phyloP scores from a whole-genome alignment of 2,329 filamentous ascomycete species.

The Endoconidiophora laricicola region DNA sequence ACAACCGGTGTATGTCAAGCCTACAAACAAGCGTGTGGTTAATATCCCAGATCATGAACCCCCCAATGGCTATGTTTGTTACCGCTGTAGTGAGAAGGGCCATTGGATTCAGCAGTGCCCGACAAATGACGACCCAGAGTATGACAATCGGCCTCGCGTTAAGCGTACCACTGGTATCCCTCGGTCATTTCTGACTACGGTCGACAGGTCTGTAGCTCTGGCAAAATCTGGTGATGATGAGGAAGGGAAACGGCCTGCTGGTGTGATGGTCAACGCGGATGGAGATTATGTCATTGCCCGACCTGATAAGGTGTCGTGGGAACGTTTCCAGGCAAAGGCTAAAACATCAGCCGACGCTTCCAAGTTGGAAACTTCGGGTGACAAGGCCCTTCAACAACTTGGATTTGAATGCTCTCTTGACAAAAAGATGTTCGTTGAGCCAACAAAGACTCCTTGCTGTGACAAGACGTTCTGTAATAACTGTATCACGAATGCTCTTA shows the following conservation, averaged over 20 bases:
- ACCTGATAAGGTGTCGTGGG: conserved; percentile 90
- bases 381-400: conserved; percentile 74
- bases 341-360: conserved; percentile 72
- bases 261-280: conserved; percentile 94
- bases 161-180: conserved; percentile 96
- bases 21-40: conserved; percentile 43
- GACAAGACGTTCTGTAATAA: conserved; percentile 97
- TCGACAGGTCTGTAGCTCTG: conserved; percentile 73
- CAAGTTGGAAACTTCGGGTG: conserved; percentile 58
- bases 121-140: conserved; percentile 95
- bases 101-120: conserved; percentile 98
- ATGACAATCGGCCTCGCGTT: conserved; percentile 80
- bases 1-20: conserved; percentile 41
- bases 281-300: conserved; percentile 95
- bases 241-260: conserved; percentile 62
- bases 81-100: conserved; percentile 91
- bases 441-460: conserved; percentile 98
- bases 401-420: conserved; percentile 90
- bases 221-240: conserved; percentile 61
- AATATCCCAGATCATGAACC: conserved; percentile 86
- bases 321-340: conserved; percentile 88
- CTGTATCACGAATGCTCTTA: conserved; percentile 97
- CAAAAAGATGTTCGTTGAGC: conserved; percentile 95
- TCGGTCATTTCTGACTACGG: conserved; percentile 83
- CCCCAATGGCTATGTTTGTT: conserved; percentile 87